These are phyloP conservation scores for Pulveroboletus sp. DNA, from an alignment of 768 basidiomycete species.

Conservation along the genomic window DNA sequence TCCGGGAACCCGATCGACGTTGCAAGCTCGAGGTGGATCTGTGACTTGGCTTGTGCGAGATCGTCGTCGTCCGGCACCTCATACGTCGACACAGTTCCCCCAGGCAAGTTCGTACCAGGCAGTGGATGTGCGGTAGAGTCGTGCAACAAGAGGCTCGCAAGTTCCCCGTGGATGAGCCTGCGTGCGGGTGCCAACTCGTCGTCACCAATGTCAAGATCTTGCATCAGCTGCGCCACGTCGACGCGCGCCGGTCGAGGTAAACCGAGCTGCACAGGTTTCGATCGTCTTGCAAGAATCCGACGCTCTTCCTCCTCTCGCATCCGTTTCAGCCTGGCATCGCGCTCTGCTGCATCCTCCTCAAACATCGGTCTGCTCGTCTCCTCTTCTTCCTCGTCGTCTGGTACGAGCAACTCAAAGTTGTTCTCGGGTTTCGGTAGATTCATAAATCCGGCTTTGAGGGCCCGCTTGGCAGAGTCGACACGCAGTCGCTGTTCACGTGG, in stretches of 20 bases:
- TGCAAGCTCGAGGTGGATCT: conserved; percentile 81
- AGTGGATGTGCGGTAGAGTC: conserved; percentile 86
- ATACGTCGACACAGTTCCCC: conserved; percentile 67
- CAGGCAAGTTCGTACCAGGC: conserved; percentile 80
- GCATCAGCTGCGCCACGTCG: conserved; percentile 62
- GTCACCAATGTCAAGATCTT: conserved; percentile 53
- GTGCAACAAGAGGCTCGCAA: conserved; percentile 77
- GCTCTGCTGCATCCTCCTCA: conserved; percentile 90
- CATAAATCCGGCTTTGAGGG: conserved; percentile 78
- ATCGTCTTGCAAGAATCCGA: conserved; percentile 77
- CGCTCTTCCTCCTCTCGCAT: conserved; percentile 74
- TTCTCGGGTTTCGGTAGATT: conserved; percentile 91
- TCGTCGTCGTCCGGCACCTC: conserved; percentile 75
- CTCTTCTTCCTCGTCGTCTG: conserved; percentile 75
- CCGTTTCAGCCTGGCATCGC: conserved; percentile 72
- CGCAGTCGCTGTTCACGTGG: conserved; percentile 75
- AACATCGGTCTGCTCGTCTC: conserved; percentile 17
- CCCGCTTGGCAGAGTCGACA: conserved; percentile 62
- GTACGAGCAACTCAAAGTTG: conserved; percentile 92
- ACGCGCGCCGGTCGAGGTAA: conserved; percentile 87
- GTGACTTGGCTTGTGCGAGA: conserved; percentile 63
- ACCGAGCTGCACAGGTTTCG: conserved; percentile 74
- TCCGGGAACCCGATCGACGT: conserved; percentile 79
- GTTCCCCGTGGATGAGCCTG: conserved; percentile 70
- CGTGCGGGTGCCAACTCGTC: conserved; percentile 50